Evolutionary conservation across 768 basidiomycete species (phyloP), one percentile per base, ranked within the genome.

Genomic region (Lactarius indigo): DNA sequence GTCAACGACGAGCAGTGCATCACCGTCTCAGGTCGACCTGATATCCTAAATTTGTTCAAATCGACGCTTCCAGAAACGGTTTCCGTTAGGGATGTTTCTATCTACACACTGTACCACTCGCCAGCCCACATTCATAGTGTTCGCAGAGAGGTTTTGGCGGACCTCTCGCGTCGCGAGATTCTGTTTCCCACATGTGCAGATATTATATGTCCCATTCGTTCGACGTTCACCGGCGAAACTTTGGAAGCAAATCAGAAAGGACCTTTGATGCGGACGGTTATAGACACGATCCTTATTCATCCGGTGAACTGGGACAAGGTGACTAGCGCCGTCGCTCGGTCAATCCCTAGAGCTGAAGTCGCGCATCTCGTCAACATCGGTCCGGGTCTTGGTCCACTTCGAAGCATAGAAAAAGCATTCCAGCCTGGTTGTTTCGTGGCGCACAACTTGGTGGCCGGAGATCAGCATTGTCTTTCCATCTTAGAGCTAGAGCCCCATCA

Each of bases 1-100:
- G 76, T 85, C 64, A 76, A 84, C 58, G 81, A 82, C 65, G 76
- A 79, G 61, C 74, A 69, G 13, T 82, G 79, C 63, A 75, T 85
- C 62, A 87, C 87, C 13, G 75, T 87, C 58, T 88, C 87, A 2
- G 88, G 87, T 28, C 80, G 77, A 58, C 87, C 87, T 2, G 81
- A 84, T 66, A 61, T 80, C 56, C 75, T 89, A 35, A 72, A 75
- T 8, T 72, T 72, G 30, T 87, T 88, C 72, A 75, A 79, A 8
- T 69, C 70, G 18, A 76, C 71, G 8, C 69, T 84, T 50, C 77
- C 79, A 26, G 69, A 75, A 3, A 73, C 71, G 23, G 77, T 78
- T 26, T 68, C 76, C 1, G 74, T 81, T 0, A 81, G 81, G 65
- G 74, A 79, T 57, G 83, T 84, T 1, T 78, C 78, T 1, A 72